phyloP scores from a whole-genome alignment of 352 stramenopile species.

The Phytophthora tentaculata region DNA sequence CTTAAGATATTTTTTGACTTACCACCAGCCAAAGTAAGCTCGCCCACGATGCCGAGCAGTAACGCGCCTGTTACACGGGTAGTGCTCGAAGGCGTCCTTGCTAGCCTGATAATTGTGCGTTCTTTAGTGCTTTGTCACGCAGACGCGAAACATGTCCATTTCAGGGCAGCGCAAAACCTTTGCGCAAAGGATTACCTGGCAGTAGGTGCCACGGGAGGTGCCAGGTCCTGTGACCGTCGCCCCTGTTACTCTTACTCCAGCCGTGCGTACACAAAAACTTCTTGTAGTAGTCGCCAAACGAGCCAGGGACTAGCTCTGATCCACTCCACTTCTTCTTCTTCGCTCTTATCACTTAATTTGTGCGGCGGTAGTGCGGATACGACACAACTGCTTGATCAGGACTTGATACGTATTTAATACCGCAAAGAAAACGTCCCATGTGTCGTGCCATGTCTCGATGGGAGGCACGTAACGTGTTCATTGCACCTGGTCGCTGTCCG shows the following conservation, averaged over 20 bases:
- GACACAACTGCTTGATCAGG: no score
- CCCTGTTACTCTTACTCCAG: background rate
- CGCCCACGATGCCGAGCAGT: background rate
- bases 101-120: slow-evolving; percentile 6
- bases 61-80: background rate
- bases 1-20: background rate
- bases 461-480: no score
- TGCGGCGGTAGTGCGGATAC: no score
- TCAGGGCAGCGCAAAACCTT: background rate
- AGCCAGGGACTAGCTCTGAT: background rate
- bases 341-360: background rate
- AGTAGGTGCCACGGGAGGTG: slow-evolving; percentile 1
- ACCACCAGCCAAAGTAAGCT: background rate
- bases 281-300: slow-evolving; percentile 1
- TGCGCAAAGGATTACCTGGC: background rate
- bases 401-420: no score
- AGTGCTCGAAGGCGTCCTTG: background rate
- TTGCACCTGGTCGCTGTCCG: no score
- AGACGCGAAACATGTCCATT: background rate
- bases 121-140: slow-evolving; percentile 4
- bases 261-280: background rate
- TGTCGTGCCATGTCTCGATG: no score
- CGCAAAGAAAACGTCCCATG: no score
- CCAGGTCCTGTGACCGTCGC: background rate
- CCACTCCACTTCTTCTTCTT: slow-evolving; percentile 13